Base-by-base conservation (phyloP, 441 rosid species). In the Geranium incanum region DNA sequence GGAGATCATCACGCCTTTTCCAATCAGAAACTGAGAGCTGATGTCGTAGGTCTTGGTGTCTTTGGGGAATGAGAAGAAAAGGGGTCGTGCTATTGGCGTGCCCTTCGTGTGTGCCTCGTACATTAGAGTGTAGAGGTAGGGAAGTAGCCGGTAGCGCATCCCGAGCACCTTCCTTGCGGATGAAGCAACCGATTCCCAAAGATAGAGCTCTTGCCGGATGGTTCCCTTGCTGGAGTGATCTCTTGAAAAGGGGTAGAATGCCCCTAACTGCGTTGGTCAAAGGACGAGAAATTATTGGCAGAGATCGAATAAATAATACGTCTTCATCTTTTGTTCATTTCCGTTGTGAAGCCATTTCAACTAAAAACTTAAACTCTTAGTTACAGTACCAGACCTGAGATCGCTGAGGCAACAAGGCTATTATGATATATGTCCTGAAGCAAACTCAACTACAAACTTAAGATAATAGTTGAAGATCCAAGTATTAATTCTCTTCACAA, bases 1-100 rank as follows among this genome's bases (percentile, higher is more conserved):
- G 15, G 90, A 85, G 16, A 90, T 83, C 83, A 88, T 68, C 33
- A 90, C 74, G 23, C 84, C 83, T 73, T 81, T 82, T 11, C 93
- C 89, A 0, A 90, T 69, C 38, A 88, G 79, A 73, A 90, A 84
- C 74, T 67, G 74, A 3, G 66, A 38, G 28, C 43, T 50, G 11
- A 75, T 52, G 3, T 55, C 3, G 59, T 75, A 75, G 18, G 73
- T 75, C 11, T 12, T 12, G 1, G n/a, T 21, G 21, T 75, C 77
- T 11, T 52, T 45, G 0, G 74, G 74, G 67, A 75, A 75, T 9
- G 77, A 75, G 70, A 75, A 75, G 39, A 75, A 75, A 0, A 75
- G 70, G 39, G 77, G 74, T 4, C 77, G 67, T 0, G 77, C 77
- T 18, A 75, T 75, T 28, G 77, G 77, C 1, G 60, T 6, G 5